phyloP scores from a whole-genome alignment of 2,329 filamentous ascomycete species.

The Cyphellophora europaea region DNA sequence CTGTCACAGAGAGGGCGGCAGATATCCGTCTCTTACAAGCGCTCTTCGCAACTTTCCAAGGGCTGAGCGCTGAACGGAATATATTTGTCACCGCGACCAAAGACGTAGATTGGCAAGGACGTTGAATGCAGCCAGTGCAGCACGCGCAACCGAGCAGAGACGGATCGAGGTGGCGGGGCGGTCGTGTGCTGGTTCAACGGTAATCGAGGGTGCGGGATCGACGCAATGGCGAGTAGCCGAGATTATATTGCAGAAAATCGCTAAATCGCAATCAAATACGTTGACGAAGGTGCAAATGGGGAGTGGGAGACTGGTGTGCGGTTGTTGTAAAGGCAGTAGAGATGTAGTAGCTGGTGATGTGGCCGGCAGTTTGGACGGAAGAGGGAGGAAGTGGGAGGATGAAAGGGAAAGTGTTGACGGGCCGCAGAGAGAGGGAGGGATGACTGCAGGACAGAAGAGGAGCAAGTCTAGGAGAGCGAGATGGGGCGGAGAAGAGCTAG shows the following conservation, averaged over 20 bases:
- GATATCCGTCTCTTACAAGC: slow-evolving; percentile 1
- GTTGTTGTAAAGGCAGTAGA: slow-evolving; percentile 1
- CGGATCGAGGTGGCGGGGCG: background rate
- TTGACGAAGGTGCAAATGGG: slow-evolving; percentile 1
- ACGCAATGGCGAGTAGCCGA: too few relatives aligned
- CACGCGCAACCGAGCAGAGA: background rate
- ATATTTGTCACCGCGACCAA: slow-evolving; percentile 1
- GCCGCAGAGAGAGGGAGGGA: slow-evolving; percentile 7
- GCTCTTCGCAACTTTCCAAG: background rate
- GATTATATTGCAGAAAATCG: too few relatives aligned
- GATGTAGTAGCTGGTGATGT: background rate
- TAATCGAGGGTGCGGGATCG: too few relatives aligned
- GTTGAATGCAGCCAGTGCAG: background rate
- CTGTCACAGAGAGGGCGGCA: slow-evolving; percentile 5
- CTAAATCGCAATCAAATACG: background rate
- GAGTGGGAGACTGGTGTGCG: background rate
- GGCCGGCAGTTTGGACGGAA: background rate
- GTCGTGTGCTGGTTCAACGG: background rate
- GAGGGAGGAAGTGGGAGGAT: background rate
- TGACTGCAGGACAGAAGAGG: slow-evolving; percentile 15
- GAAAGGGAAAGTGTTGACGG: too few relatives aligned
- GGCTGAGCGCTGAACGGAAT: too few relatives aligned
- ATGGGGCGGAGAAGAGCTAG: slow-evolving; percentile 18
- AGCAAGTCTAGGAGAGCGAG: slow-evolving; percentile 19
- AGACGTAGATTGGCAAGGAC: background rate